Base-by-base conservation (phyloP, 2,329 filamentous ascomycete genomes). In the Ramularia endophylla region DNA sequence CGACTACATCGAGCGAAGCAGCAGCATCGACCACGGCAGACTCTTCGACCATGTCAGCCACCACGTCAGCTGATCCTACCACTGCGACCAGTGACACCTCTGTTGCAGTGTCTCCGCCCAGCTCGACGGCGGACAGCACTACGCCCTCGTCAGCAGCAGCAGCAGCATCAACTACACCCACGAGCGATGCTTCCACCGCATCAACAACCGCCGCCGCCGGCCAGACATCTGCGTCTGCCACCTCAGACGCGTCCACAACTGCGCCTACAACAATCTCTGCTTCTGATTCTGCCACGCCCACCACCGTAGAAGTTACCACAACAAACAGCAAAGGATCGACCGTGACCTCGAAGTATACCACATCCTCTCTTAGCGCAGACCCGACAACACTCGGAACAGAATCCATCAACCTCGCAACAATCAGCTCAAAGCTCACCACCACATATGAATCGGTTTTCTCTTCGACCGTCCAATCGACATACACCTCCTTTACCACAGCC, bases 381-480 rank as follows among this genome's bases (percentile, higher is more conserved):
- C n/a, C n/a, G n/a, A 48, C 49, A 22, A 44, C 53, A 9, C 33
- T 58, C 16, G 59, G 58, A 41, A 51, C 53, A 27, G 54, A 53
- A 8, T 62, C 62, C 43, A 62, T 64, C 46, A 48, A 64, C 45
- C 60, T 56, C 19, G 52, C 54, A 4, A 63, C 59, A 6, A 47
- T 63, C 35, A 51, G 51, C 29, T 49, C 49, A 19, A 53, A 54
- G 11, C 61, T 57, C 2, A 63, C 60, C 36, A 51, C 65, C 40
- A 71, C 66, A 18, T 64, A 63, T 2, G 56, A 65, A 4, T 64
- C 71, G 15, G 60, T 72, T 20, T 52, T 58, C 9, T 62, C 63
- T 9, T 61, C 63, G 2, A 70, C 69, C 4, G 49, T 66, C 27
- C 54, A 60, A 17, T 50, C 59, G 17, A 66, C 59, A 38, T 67